These are phyloP conservation scores for Umbelopsis sp. DNA, from an alignment of 192 early-diverging fungal genomes.

Conservation along the genomic window DNA sequence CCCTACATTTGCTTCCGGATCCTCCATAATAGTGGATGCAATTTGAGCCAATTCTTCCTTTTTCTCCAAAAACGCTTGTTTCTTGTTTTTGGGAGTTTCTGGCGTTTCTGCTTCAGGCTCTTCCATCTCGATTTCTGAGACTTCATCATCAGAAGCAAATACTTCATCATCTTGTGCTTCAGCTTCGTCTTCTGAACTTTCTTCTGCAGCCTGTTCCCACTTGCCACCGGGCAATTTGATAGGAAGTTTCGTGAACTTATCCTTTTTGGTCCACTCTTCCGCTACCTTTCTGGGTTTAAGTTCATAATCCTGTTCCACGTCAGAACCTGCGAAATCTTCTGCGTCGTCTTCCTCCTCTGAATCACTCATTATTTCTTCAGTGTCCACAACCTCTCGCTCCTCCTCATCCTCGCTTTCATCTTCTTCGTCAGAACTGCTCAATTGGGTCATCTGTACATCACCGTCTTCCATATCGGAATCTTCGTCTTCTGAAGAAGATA, in stretches of 20 bases:
- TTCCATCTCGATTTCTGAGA: conserved; percentile 37
- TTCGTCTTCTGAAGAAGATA: conserved; percentile 51
- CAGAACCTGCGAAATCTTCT: conserved; percentile 36
- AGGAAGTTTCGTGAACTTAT: conserved; percentile 63
- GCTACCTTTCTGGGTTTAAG: conserved; percentile 51
- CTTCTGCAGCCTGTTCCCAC: conserved; percentile 47
- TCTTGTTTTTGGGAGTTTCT: conserved; percentile 52
- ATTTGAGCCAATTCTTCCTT: conserved; percentile 83
- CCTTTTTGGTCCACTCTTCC: conserved; percentile 59
- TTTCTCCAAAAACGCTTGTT: conserved; percentile 60
- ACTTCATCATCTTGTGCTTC: conserved; percentile 36
- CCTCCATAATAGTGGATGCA: conserved; percentile 77
- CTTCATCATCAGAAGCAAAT: conserved; percentile 32
- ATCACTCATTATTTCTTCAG: conserved; percentile 30
- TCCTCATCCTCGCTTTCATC: conserved; percentile 35
- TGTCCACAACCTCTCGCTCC: conserved; percentile 19
- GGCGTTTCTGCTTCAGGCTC: conserved; percentile 24
- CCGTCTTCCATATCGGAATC: conserved; percentile 48
- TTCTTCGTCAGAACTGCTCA: conserved; percentile 16
- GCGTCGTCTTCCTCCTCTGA: conserved; percentile 24
- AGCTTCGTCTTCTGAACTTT: conserved; percentile 34
- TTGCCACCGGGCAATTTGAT: conserved; percentile 69
- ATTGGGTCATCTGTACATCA: conserved; percentile 24
- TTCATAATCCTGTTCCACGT: conserved; percentile 73
- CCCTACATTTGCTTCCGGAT: conserved; percentile 72